Base-by-base conservation (phyloP, 2,329 filamentous ascomycete genomes). In the Gremmenia infestans region DNA sequence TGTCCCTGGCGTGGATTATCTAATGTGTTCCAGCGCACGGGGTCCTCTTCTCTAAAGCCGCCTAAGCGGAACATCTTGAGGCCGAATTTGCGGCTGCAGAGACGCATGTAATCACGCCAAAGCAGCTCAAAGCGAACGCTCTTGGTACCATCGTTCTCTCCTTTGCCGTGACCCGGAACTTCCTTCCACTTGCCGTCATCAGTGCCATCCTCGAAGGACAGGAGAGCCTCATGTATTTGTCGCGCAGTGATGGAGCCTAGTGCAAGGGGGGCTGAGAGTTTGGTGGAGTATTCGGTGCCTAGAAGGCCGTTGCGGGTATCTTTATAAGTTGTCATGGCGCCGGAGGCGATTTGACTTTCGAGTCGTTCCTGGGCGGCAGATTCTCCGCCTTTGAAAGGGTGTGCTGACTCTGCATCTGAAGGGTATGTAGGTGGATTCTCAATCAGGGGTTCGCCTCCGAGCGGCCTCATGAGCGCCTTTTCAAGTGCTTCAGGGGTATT, bases 51-150 rank as follows among this genome's bases (percentile, higher is more conserved):
- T 23, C 76, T 69, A 62, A 90, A 89, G 0, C 89, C 89, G 4
- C 78, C 76, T 1, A 86, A 71, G 12, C 74, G 72, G 68, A 90
- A 93, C 4, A 93, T 77, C 22, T 80, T 81, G 15, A 71, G 67
- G 0, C 81, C 80, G 59, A 88, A 91, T 64, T 92, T 92, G 35
- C 79, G 78, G 5, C 83, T 85, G 67, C 86, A 90, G 0, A 93
- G 78, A 1, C 87, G 79, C 85, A 93, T 91, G 65, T 92, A 93
- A 65, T 93, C 89, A 42, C 89, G 76, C 88, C 87, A 91, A 0
- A 93, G 71, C 0, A 94, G 74, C 66, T 93, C 88, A 54, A 89
- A 86, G 0, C 89, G 81, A 1, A 93, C 79, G 0, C 78, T 81
- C 36, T 80, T 80, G 0, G 87, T 91, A 0, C 89, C 88, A 32